Evolutionary conservation across 805 yeast species (phyloP).

Genomic region (Saturnispora hagleri): DNA sequence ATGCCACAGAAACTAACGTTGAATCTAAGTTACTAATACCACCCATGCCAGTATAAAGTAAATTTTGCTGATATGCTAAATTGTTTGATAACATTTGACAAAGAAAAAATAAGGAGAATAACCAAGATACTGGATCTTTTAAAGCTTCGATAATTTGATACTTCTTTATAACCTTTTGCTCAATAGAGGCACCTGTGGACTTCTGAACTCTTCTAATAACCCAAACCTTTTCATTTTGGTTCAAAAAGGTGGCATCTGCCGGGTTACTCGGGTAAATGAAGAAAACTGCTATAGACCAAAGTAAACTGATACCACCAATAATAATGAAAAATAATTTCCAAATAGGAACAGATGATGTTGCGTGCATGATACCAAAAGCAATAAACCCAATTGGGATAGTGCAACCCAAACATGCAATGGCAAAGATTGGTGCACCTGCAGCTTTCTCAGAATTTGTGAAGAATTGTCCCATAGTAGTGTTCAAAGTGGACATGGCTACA

Average conservation of each 20-base stretch:
- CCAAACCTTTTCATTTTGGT: constrained; percentile 42
- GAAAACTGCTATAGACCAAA: constrained; percentile 27
- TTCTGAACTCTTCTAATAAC: constrained; percentile 34
- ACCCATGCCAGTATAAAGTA: constrained; percentile 37
- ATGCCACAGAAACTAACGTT: constrained; percentile 45
- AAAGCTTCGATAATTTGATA: constrained; percentile 42
- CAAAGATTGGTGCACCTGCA: constrained; percentile 45
- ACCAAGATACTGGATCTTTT: constrained; percentile 40
- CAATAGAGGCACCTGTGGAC: constrained; percentile 32
- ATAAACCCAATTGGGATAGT: constrained; percentile 31
- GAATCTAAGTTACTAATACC: constrained; percentile 33
- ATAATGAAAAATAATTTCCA: constrained; percentile 53
- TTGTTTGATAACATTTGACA: constrained; percentile 44
- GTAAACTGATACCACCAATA: constrained; percentile 45
- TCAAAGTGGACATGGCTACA: constrained; percentile 35
- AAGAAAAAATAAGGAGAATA: constrained; percentile 33
- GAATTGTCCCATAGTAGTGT: constrained; percentile 42
- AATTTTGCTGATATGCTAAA: constrained; percentile 42
- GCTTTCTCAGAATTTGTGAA: constrained; percentile 37
- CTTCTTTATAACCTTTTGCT: constrained; percentile 38
- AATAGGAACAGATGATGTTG: constrained; percentile 17
- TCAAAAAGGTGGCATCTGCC: constrained; percentile 38
- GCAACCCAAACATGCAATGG: constrained; percentile 39
- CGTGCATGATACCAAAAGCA: constrained; percentile 31
- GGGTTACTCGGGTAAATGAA: constrained; percentile 50